Base-by-base conservation (phyloP, 192 early-diverging fungal genomes). In the Chytriomyces sp. region DNA sequence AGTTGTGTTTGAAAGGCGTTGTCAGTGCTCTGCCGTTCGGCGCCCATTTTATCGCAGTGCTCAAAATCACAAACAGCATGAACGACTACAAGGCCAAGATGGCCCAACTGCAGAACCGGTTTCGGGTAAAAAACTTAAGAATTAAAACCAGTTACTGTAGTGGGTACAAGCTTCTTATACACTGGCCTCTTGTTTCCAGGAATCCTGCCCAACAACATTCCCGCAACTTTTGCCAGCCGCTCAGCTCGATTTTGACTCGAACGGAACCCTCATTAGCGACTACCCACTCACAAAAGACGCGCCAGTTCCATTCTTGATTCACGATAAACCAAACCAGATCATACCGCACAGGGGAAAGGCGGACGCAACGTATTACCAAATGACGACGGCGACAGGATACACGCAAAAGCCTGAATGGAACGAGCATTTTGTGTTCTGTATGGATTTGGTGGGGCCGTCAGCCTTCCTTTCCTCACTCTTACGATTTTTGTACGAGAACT, bases 181-280 rank as follows among this genome's bases (percentile, higher is more conserved):
- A n/a, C n/a, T n/a, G n/a, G n/a, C n/a, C 53, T 57, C 53, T 57
- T 57, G 53, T 35, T 35, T 68, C 26, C 50, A 73, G 71, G 60
- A 73, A 73, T 35, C 23, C 18, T 73, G 71, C 45, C 71, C 71
- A 23, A 73, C 71, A 7, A 63, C 45, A 13, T 73, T 73, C 26
- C 71, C 71, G 35, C 71, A 62, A n/a, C 61, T 73, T 3, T 18
- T 18, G 9, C 71, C 71, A n/a, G 13, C 28, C 26, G 26, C 71
- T 2, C 71, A 73, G 26, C 62, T 78, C 1, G 77, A 78, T 44
- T 78, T 78, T 44, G 69, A 78, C 48, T 50, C 69, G 26, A 78
- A 62, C 28, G 77, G 77, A 45, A 63, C 60, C 9, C 45, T 78
- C n/a, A 78, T 78, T 7, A 72, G 61, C 50, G 77, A 78, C 49